Conservation (phyloP, 306 rosid species). For the Senna tora region DNA sequence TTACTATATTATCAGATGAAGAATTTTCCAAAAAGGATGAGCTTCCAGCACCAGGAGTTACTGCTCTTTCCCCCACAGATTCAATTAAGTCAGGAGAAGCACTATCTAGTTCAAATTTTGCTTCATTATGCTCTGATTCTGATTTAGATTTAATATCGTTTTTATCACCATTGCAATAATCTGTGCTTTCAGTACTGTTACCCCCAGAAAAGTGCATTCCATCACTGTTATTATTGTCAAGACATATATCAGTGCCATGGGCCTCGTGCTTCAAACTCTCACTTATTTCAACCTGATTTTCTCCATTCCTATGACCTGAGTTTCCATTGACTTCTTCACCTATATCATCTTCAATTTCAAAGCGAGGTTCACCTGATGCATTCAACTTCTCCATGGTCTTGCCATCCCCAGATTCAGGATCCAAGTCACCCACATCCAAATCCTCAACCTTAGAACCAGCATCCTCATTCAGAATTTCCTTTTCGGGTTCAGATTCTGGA, state of each 20-base stretch:
- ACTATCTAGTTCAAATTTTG: conserved; percentile 36
- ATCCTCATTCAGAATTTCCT: conserved; percentile 39
- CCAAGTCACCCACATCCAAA: conserved; percentile 40
- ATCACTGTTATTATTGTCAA: conserved; percentile 29
- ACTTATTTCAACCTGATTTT: conserved; percentile 38
- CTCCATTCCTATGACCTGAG: conserved; percentile 29
- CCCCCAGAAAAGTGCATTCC: conserved; percentile 11
- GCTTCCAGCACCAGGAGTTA: conserved; percentile 10
- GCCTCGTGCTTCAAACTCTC: conserved; percentile 34
- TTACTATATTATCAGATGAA: conserved; percentile 37
- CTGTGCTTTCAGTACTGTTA: conserved; percentile 38
- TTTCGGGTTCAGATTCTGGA: conserved; percentile 42
- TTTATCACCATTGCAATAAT: conserved; percentile 35
- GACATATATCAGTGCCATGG: conserved; percentile 30
- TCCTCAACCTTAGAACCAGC: conserved; percentile 36
- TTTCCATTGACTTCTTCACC: conserved; percentile 26
- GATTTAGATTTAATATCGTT: conserved; percentile 22
- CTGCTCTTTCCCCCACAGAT: conserved; percentile 1
- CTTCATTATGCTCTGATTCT: conserved; percentile 39
- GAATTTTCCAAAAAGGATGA: conserved; percentile 18
- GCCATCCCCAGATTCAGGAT: conserved; percentile 19
- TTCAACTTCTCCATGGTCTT: not conserved
- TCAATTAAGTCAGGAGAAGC: conserved; percentile 41
- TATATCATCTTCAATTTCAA: conserved; percentile 42
- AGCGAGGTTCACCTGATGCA: conserved; percentile 37